A percentile compares a stretch with the other conserved stretches of the same genome.
These are phyloP conservation scores for bread wheat (Triticum aestivum) DNA, from an alignment of 176 grass and related monocot genomes.

Conservation along the genomic window IWGSC_CS_RefSeq_v2.1 NC_057809.1:558337473-558337972, in stretches of 20 bases:
- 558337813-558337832: background rate
- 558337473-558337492: background rate
- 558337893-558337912: background rate
- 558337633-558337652: slow-evolving; percentile 20
- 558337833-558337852: background rate
- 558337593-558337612: background rate
- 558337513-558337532: background rate
- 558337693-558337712: slow-evolving; percentile 80
- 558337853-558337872: background rate
- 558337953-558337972: slow-evolving; percentile 69
- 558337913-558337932: slow-evolving; percentile 61
- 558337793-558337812: slow-evolving; percentile 7
- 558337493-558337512: background rate
- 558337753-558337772: slow-evolving; percentile 87
- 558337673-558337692: slow-evolving; percentile 69
- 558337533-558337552: background rate
- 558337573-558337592: background rate
- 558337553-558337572: background rate
- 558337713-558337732: slow-evolving; percentile 66
- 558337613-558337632: slow-evolving; percentile 6
- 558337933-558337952: slow-evolving; percentile 83
- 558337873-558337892: slow-evolving; percentile 6
- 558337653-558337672: slow-evolving; percentile 65
- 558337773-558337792: slow-evolving; percentile 50
- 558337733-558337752: slow-evolving; percentile 64